These are phyloP conservation scores for Microbotryum intermedium DNA, from an alignment of 1,284 basidiomycete species.

Conservation along the genomic window DNA sequence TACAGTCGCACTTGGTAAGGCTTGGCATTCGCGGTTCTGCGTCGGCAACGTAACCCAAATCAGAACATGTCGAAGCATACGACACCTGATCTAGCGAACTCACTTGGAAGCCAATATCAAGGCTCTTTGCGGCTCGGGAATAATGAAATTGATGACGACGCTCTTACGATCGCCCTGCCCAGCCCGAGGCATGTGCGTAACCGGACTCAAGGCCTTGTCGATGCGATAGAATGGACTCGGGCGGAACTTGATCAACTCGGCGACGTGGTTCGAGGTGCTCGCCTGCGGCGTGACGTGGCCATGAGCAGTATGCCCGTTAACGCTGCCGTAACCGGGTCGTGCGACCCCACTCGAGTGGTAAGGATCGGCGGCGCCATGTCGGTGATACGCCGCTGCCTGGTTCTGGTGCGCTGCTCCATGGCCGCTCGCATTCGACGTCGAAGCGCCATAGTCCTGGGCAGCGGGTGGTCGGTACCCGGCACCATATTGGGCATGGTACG, in stretches of 20 bases:
- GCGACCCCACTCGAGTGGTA: background rate
- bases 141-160: constrained; percentile 52
- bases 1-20: constrained; percentile 75
- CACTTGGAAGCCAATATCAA: constrained; percentile 46
- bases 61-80: constrained; percentile 33
- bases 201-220: constrained; percentile 54
- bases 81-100: background rate
- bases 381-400: background rate
- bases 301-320: background rate
- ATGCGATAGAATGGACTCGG: constrained; percentile 66
- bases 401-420: background rate
- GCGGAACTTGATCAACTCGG: constrained; percentile 58
- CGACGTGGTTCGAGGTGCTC: background rate
- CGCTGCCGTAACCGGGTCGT: background rate
- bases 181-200: constrained; percentile 65
- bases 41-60: background rate
- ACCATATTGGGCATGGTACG: too few relatives aligned
- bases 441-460: too few relatives aligned
- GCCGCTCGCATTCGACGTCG: background rate
- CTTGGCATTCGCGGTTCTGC: constrained; percentile 40
- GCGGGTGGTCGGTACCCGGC: too few relatives aligned
- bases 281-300: constrained; percentile 44
- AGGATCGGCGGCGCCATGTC: constrained; percentile 10
- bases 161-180: constrained; percentile 63
- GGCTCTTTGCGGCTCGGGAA: constrained; percentile 54